These are phyloP conservation scores for Melanogaster broomeanus DNA, from an alignment of 768 basidiomycete genomes.

Conservation along the genomic window DNA sequence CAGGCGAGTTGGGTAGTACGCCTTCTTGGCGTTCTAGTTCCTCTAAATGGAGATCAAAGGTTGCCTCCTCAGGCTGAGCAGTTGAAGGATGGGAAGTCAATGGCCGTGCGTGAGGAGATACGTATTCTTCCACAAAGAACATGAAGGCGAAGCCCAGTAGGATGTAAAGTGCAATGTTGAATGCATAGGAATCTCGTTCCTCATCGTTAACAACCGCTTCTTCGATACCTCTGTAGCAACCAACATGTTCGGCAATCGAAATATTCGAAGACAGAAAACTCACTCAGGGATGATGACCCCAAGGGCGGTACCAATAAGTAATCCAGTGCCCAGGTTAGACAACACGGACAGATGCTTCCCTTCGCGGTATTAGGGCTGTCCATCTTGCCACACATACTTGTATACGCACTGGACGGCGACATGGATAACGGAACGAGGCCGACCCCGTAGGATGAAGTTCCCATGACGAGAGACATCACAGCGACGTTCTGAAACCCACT, in stretches of 20 bases:
- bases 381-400: constrained; percentile 5
- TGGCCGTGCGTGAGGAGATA: constrained; percentile 51
- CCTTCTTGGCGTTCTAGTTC: constrained; percentile 52
- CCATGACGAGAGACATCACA: constrained; percentile 61
- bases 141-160: constrained; percentile 58
- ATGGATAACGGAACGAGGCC: constrained; percentile 80
- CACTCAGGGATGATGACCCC: constrained; percentile 95
- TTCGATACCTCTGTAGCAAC: constrained; percentile 68
- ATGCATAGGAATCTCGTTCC: constrained; percentile 44
- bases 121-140: constrained; percentile 67
- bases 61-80: constrained; percentile 15
- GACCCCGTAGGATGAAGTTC: constrained; percentile 60
- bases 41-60: constrained; percentile 65
- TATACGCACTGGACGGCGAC: constrained; percentile 58
- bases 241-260: not conserved
- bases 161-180: constrained; percentile 61
- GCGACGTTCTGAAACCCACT: constrained; percentile 23
- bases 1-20: constrained; percentile 4
- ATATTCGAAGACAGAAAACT: constrained; percentile 32
- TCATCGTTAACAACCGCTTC: constrained; percentile 43
- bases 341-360: constrained; percentile 46
- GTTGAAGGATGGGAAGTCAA: constrained; percentile 13
- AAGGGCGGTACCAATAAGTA: constrained; percentile 86
- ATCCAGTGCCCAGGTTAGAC: constrained; percentile 71
- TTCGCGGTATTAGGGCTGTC: constrained; percentile 33